Conservation (phyloP, 1,284 basidiomycete genomes). For the Sporisorium sorghi region DNA sequence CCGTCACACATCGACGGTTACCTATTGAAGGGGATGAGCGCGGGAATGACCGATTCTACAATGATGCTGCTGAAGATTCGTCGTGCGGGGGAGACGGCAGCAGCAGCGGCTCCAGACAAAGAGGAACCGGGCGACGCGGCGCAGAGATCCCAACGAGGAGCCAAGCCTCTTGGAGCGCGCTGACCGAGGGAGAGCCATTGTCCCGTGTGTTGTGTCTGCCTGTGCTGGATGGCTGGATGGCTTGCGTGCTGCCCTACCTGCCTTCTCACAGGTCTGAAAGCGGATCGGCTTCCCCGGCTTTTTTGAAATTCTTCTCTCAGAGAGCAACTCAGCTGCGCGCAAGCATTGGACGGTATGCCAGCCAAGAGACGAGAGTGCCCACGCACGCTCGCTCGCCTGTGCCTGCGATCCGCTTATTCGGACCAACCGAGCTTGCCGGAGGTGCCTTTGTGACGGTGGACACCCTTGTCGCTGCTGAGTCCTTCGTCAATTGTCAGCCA, state of each 20-base stretch:
- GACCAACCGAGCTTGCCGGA: conserved; percentile 32
- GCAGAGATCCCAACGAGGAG: conserved; percentile 1
- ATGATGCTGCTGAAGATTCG: too few species aligned
- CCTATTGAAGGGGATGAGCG: neutral
- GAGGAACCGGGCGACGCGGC: too few species aligned
- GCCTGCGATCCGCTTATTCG: conserved; percentile 44
- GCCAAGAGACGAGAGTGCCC: too few species aligned
- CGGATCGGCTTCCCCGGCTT: conserved; percentile 7
- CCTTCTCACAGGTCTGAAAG: neutral
- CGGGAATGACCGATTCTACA: neutral
- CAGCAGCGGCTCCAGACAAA: conserved; percentile 2
- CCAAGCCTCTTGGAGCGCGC: neutral
- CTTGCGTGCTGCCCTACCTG: neutral
- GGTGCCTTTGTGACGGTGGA: neutral
- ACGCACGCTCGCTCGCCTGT: too few species aligned
- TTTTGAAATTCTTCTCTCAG: neutral
- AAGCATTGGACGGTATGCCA: too few species aligned
- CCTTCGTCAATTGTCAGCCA: neutral
- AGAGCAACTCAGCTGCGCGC: neutral
- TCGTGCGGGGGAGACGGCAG: too few species aligned
- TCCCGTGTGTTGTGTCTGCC: too few species aligned
- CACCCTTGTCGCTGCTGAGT: neutral
- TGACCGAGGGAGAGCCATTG: too few species aligned
- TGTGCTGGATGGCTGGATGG: too few species aligned
- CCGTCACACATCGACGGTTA: too few species aligned